phyloP scores from a whole-genome alignment of 1,139 yeast species.

The Zygosaccharomyces sapae region DNA sequence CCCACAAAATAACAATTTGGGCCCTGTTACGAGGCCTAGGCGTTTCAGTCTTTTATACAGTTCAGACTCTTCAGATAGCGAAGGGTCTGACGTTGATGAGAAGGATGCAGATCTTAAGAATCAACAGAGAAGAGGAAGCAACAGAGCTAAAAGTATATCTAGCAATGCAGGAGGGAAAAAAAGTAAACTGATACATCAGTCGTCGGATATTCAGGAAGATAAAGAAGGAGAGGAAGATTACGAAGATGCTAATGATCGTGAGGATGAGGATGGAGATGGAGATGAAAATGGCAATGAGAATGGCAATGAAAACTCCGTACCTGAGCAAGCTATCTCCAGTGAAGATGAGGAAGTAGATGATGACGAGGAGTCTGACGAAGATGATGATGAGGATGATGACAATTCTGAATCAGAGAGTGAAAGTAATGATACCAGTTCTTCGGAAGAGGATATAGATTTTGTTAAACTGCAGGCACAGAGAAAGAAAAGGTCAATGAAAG shows the following conservation, averaged over 20 bases:
- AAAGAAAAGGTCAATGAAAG: conserved; percentile 52
- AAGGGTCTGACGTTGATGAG: conserved; percentile 26
- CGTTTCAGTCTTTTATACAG: conserved; percentile 36
- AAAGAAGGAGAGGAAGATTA: conserved; percentile 27
- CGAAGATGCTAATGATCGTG: neutral
- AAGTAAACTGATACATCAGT: conserved; percentile 32
- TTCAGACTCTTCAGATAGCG: conserved; percentile 35
- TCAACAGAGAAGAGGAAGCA: conserved; percentile 17
- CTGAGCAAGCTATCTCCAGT: conserved; percentile 28
- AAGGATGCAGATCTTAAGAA: conserved; percentile 8
- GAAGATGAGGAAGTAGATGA: conserved; percentile 26
- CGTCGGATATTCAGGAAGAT: conserved; percentile 16
- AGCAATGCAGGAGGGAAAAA: conserved; percentile 31
- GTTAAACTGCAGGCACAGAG: conserved; percentile 65
- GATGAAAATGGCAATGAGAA: neutral
- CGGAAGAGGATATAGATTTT: conserved; percentile 68
- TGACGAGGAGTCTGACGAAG: conserved; percentile 22
- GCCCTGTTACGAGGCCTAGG: conserved; percentile 28
- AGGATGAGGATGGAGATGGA: neutral
- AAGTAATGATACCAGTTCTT: conserved; percentile 48
- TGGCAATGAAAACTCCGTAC: neutral
- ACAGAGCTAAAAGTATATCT: conserved; percentile 21
- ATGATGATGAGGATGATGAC: conserved; percentile 37
- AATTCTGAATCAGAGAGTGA: conserved; percentile 40
- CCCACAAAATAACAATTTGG: conserved; percentile 1